phyloP scores from a whole-genome alignment of 1,284 basidiomycete genomes.

The Caloboletus firmus region DNA sequence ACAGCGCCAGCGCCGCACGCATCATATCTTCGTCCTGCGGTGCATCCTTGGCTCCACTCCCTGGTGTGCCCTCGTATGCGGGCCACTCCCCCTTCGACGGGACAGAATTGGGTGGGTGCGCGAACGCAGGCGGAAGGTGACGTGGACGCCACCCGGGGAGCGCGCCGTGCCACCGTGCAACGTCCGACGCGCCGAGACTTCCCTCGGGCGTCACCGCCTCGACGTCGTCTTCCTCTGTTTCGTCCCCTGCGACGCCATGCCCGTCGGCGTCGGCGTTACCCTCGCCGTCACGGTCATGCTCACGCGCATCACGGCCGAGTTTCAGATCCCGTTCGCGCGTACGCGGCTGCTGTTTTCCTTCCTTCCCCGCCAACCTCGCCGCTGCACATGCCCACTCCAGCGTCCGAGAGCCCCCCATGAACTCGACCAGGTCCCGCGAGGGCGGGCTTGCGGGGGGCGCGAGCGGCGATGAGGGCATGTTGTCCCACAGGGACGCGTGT shows the following conservation, averaged over 20 bases:
- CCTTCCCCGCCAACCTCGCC: conserved; percentile 40
- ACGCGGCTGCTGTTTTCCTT: conserved; percentile 9
- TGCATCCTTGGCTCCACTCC: conserved; percentile 20
- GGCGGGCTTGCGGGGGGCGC: conserved; percentile 51
- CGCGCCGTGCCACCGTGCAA: conserved; percentile 1
- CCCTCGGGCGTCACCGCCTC: conserved; percentile 44
- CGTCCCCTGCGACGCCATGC: conserved; percentile 20
- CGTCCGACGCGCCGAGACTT: conserved; percentile 26
- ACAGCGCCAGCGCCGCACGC: conserved; percentile 60
- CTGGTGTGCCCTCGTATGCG: conserved; percentile 2
- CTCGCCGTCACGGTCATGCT: neutral
- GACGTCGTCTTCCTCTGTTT: conserved; percentile 38
- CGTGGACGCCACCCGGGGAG: neutral
- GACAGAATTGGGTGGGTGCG: neutral
- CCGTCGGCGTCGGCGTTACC: conserved; percentile 2
- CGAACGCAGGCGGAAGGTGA: conserved; percentile 1
- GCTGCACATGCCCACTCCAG: conserved; percentile 75
- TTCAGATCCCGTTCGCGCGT: neutral
- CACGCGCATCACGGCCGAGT: neutral
- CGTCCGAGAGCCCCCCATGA: conserved; percentile 49
- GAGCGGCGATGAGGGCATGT: conserved; percentile 69
- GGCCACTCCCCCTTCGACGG: conserved; percentile 1
- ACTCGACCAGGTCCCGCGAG: conserved; percentile 50
- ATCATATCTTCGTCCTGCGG: conserved; percentile 62
- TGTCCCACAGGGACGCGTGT: conserved; percentile 55